Evolutionary conservation across 1,284 basidiomycete species (phyloP), one percentile per base, ranked within the genome.

Genomic region (Cryptococcus sp.): DNA sequence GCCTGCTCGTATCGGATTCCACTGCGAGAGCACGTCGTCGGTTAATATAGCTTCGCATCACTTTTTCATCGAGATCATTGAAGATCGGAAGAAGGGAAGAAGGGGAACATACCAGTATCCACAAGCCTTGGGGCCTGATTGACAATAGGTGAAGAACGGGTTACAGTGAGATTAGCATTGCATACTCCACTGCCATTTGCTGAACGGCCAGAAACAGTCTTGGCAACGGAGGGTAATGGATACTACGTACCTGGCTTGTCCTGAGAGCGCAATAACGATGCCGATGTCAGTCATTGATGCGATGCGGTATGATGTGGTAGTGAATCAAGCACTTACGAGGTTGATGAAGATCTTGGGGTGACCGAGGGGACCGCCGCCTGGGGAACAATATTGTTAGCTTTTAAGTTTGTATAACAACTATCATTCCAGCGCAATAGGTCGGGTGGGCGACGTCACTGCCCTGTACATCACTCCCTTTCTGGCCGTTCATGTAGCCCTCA

Each of bases 281-380:
- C 50, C 38, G 23, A 22, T 15, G 22, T 25, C 31, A 51, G 31
- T 20, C 22, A 19, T 38, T 44, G 23, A n/a, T n/a, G n/a, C n/a
- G n/a, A n/a, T n/a, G n/a, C n/a, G n/a, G n/a, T n/a, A n/a, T n/a
- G n/a, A n/a, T n/a, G n/a, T n/a, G n/a, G n/a, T n/a, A n/a, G 31
- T 15, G 11, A 39, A 11, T 27, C 35, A 19, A 25, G 10, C 20
- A 62, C 68, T 70, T 41, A 70, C 93, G 75, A 97, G 79, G 82
- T 97, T 98, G 80, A 98, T 95, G 76, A 86, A 98, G 66, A 98
- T 88, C 83, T 92, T 93, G 16, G 95, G 95, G 78, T 99, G 95
- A 48, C 95, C 95, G 38, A 99, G 84, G 50, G 95, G 86, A n/a
- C 95, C 95, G 77, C 87, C 88, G 78, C 94, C 94, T 98, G 66